Evolutionary conservation across 257 asterid genomes (phyloP).

Genomic region (Penstemon barbatus): DNA sequence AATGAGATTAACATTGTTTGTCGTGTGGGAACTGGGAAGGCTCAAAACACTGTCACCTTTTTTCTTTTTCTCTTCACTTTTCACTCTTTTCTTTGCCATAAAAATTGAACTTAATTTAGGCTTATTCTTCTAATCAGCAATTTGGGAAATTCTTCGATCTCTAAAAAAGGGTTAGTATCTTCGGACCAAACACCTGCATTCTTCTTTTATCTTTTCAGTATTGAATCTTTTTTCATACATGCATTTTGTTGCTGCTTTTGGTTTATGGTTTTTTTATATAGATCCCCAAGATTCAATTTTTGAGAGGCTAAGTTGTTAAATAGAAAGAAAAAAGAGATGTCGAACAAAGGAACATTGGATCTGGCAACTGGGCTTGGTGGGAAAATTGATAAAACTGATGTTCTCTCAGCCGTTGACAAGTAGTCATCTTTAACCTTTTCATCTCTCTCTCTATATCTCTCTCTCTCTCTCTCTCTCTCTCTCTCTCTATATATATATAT

Average conservation of each 20-base stretch:
- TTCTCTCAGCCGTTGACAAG: conserved; percentile 90
- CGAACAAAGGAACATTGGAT: conserved; percentile 76
- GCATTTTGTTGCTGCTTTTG: not conserved
- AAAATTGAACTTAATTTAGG: too few relatives aligned
- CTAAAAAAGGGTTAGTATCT: too few relatives aligned
- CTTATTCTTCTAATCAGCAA: too few relatives aligned
- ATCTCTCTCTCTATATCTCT: not conserved
- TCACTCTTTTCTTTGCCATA: too few relatives aligned
- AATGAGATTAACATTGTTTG: too few relatives aligned
- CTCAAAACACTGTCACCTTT: too few relatives aligned
- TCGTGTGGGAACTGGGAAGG: too few relatives aligned
- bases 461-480: not conserved
- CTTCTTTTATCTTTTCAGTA: too few relatives aligned
- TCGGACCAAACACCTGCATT: too few relatives aligned
- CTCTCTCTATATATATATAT: not conserved
- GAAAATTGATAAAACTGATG: conserved; percentile 67
- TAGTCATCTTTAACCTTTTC: conserved; percentile 20
- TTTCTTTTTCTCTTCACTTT: too few relatives aligned
- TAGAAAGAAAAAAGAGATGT: conserved; percentile 46
- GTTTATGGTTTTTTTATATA: conserved; percentile 10
- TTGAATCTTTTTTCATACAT: too few relatives aligned
- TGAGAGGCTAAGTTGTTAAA: conserved; percentile 28
- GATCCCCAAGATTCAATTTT: conserved; percentile 40
- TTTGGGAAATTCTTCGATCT: too few relatives aligned
- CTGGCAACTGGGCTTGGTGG: conserved; percentile 96